phyloP scores from a whole-genome alignment of 2,329 filamentous ascomycete genomes.

The Claviceps pusilla region DNA sequence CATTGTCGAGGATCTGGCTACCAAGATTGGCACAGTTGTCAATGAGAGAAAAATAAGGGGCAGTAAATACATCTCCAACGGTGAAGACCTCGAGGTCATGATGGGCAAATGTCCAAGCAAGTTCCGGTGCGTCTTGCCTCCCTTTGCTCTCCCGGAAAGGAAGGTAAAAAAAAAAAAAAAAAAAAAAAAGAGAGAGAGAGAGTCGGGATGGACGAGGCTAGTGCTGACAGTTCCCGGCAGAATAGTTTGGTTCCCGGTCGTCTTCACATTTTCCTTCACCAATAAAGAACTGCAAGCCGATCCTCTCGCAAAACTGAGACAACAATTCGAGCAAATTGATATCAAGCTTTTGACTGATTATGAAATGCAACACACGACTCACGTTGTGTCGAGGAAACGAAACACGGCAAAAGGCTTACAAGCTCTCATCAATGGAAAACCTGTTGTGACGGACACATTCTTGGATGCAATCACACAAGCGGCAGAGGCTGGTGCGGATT shows the following conservation, averaged over 20 bases:
- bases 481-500: constrained; percentile 33
- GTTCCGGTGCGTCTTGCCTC: constrained; percentile 33
- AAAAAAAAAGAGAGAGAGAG: too few species aligned
- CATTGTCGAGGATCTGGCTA: constrained; percentile 63
- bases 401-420: constrained; percentile 82
- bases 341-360: constrained; percentile 73
- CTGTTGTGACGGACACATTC: constrained; percentile 61
- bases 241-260: constrained; percentile 63
- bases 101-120: constrained; percentile 55
- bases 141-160: too few species aligned
- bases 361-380: constrained; percentile 56
- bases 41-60: constrained; percentile 59
- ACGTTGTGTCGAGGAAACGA: constrained; percentile 76
- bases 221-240: constrained; percentile 24
- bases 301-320: constrained; percentile 45
- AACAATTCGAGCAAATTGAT: constrained; percentile 66
- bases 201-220: neutral
- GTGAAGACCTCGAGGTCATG: constrained; percentile 43
- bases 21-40: constrained; percentile 68
- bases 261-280: constrained; percentile 61
- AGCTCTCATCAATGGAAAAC: constrained; percentile 65
- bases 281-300: constrained; percentile 54
- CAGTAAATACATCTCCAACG: constrained; percentile 38
- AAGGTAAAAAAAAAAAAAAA: too few species aligned
- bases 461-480: constrained; percentile 56